Evolutionary conservation across 805 yeast species (phyloP).

Genomic region (Candida pseudofarinosa): DNA sequence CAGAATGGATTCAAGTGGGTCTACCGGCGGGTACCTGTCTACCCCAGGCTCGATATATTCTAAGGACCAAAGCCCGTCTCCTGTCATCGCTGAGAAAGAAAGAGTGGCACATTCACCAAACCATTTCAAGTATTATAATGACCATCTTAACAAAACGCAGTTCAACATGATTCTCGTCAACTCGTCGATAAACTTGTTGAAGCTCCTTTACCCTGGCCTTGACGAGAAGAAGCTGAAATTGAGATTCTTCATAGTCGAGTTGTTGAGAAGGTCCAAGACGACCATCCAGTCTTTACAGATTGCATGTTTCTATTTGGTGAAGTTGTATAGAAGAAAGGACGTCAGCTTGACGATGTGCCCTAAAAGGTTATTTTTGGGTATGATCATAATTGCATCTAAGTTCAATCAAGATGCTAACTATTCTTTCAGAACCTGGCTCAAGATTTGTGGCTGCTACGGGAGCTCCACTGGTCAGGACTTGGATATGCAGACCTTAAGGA

Average conservation of each 20-base stretch:
- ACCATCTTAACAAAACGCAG: slow-evolving; percentile 35
- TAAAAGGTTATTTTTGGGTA: slow-evolving; percentile 61
- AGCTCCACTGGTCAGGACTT: slow-evolving; percentile 20
- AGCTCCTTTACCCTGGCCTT: slow-evolving; percentile 24
- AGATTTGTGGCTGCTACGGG: slow-evolving; percentile 54
- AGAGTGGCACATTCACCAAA: slow-evolving; percentile 20
- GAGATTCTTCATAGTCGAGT: slow-evolving; percentile 45
- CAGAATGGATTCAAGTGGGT: background rate
- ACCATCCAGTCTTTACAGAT: slow-evolving; percentile 61
- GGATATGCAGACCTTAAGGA: slow-evolving; percentile 43
- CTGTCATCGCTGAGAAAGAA: background rate
- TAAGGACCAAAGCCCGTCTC: background rate
- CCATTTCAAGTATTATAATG: slow-evolving; percentile 37
- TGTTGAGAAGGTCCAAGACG: slow-evolving; percentile 33
- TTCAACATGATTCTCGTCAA: slow-evolving; percentile 38
- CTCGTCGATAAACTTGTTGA: slow-evolving; percentile 31
- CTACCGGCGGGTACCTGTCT: background rate
- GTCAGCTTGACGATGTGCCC: slow-evolving; percentile 41
- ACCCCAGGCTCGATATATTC: slow-evolving; percentile 1
- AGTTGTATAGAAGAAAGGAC: slow-evolving; percentile 27
- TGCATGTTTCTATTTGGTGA: slow-evolving; percentile 60
- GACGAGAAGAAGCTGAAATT: slow-evolving; percentile 13
- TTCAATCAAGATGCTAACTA: slow-evolving; percentile 71
- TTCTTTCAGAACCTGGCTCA: slow-evolving; percentile 67
- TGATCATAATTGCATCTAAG: slow-evolving; percentile 69